Evolutionary conservation across 2,329 filamentous ascomycete species (phyloP), one percentile per base, ranked within the genome.

Genomic region (Ophiosphaerella herpotricha): DNA sequence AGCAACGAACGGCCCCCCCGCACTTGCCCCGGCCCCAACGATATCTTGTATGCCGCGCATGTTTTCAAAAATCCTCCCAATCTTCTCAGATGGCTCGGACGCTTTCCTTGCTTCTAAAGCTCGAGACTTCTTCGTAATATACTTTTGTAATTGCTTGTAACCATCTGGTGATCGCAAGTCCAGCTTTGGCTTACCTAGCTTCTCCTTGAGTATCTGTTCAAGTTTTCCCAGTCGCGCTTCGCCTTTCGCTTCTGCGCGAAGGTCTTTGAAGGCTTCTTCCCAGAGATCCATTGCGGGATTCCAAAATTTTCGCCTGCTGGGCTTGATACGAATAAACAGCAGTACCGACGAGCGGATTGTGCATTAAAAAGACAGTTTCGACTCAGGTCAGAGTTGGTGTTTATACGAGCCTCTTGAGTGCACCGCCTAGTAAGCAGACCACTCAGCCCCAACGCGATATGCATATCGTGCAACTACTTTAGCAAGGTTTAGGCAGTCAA

Each of bases 1-100:
- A 1, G 57, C 58, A 23, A 60, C 50, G 41, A 60, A 61, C 0
- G 56, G 58, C 9, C 58, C 58, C 35, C 46, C 58, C 3, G 56
- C 54, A 18, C 44, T 51, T 5, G 54, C 54, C 14, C 52, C 58
- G 8, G 54, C 50, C 9, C 50, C 43, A 12, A 61, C 52, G 2
- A 61, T 38, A 1, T 60, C 58, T 38, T 61, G 40, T 5, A 59
- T 51, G 2, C 32, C 45, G 14, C 49, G 39, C 50, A 61, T 61
- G 16, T 58, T 50, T 36, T 42, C 48, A 31, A 48, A 52, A 7
- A 55, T 43, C 7, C 35, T 46, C 5, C 46, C 49, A 16, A 58
- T 38, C 32, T 61, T 57, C 14, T 52, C 48, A 5, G 48, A 39
- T 1, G 43, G 55, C 14, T 52, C 48, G 4, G 48, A 39, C 1